Evolutionary conservation across 805 yeast species (phyloP), one percentile per base, ranked within the genome.

Genomic region (Gaillardinia entomophila): DNA sequence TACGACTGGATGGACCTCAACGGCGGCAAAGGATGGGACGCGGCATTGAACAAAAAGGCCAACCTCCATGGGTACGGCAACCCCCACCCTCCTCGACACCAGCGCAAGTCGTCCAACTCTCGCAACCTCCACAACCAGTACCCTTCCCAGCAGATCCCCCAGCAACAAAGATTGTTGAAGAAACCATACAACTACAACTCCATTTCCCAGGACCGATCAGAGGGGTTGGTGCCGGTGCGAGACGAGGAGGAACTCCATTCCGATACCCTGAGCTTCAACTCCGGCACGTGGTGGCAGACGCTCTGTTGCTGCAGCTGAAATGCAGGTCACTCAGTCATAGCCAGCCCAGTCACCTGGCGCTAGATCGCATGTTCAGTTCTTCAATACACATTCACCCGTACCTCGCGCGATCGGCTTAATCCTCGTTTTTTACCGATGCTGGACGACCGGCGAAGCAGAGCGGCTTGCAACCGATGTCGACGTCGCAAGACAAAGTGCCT

Each of bases 1-100:
- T 92, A 88, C 60, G 98, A 92, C 66, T 92, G 98, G 98, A 86
- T 88, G 96, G 84, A 82, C 49, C 70, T 92, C 46, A 92, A 92
- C 56, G 86, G 84, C 35, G 97, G 97, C 38, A 79, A 81, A 57
- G 97, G 97, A 33, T 90, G 96, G 96, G 97, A 92, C 62, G 75
- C 85, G 19, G 68, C 83, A 13, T 77, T 82, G 41, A 88, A 88
- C 61, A 88, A 87, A 57, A 89, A 89, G 60, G 95, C 96, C 34
- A 89, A 89, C 52, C 65, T 89, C 42, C 97, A 89, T 59, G 97
- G 97, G 27, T 89, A 89, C 57, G 97, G 97, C 23, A 92, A 88
- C 57, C 96, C 96, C 41, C 83, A 80, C 47, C 96, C 96, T 27
- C 75, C 76, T 27, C 63, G 55, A 37, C 51, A 53, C 35, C 57